A percentile compares a stretch with the other conserved stretches of the same genome.
Conservation (phyloP, 768 basidiomycete genomes). For the Kwoniella sp. region DNA sequence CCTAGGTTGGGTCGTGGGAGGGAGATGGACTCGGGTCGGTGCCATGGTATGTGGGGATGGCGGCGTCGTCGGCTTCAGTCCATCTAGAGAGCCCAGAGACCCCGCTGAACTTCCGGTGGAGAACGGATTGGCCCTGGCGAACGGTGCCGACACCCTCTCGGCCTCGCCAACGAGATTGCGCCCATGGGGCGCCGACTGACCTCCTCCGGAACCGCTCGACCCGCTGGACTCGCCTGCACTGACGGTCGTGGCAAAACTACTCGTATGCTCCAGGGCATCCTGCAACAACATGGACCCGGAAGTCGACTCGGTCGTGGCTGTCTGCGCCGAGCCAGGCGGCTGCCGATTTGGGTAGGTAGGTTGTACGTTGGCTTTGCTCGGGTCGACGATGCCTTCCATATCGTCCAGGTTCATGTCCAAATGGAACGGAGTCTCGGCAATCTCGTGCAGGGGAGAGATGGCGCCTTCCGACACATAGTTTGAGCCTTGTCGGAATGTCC, state of each 20-base stretch:
- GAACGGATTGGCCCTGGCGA: constrained; percentile 21
- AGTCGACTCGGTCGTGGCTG: constrained; percentile 5
- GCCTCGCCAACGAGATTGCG: constrained; percentile 26
- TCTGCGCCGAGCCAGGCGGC: neutral
- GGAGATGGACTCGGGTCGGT: constrained; percentile 24
- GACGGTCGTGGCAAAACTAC: constrained; percentile 26
- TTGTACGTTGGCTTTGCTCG: constrained; percentile 18
- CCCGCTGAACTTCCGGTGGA: constrained; percentile 11
- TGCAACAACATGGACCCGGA: constrained; percentile 22
- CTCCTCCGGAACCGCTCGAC: constrained; percentile 18
- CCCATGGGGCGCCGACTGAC: neutral
- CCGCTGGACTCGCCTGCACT: constrained; percentile 16
- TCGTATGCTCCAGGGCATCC: constrained; percentile 23
- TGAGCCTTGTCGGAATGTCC: constrained; percentile 12
- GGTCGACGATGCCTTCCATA: constrained; percentile 79
- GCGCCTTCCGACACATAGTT: constrained; percentile 17
- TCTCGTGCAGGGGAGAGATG: constrained; percentile 31
- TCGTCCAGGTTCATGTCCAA: constrained; percentile 67
- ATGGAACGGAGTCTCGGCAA: constrained; percentile 50
- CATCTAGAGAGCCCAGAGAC: constrained; percentile 23
- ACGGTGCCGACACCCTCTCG: constrained; percentile 22
- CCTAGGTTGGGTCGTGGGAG: constrained; percentile 36
- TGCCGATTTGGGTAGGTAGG: constrained; percentile 3
- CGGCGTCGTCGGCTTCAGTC: constrained; percentile 20
- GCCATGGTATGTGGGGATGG: constrained; percentile 37